Evolutionary conservation across 2,329 filamentous ascomycete species (phyloP).

Genomic region (Penicillium concentricum): DNA sequence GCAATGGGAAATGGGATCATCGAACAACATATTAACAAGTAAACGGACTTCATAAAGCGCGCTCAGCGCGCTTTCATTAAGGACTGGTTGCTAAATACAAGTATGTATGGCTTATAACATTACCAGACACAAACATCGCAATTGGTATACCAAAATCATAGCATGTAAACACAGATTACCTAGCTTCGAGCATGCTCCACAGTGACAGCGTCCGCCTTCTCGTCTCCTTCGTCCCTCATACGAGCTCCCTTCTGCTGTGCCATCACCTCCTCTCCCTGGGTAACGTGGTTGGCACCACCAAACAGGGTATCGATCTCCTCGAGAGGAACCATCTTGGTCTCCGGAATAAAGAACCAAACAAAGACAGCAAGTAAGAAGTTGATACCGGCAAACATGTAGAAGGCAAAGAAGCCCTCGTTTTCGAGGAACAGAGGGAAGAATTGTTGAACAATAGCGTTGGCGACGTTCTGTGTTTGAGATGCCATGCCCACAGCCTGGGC

Average conservation of each 20-base stretch:
- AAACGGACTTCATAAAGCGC: neutral
- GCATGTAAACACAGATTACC: neutral
- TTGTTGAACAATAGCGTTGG: slow-evolving; percentile 67
- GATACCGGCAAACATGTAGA: slow-evolving; percentile 56
- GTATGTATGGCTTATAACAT: neutral
- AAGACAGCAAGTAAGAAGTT: slow-evolving; percentile 52
- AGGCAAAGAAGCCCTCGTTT: slow-evolving; percentile 57
- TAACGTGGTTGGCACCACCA: slow-evolving; percentile 38
- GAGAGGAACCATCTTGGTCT: slow-evolving; percentile 48
- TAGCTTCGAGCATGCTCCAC: slow-evolving; percentile 22
- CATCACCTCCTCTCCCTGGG: slow-evolving; percentile 34
- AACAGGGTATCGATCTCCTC: slow-evolving; percentile 42
- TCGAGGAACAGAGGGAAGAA: slow-evolving; percentile 68
- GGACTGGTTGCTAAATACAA: neutral
- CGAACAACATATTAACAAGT: neutral
- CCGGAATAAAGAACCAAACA: slow-evolving; percentile 53
- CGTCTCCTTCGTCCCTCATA: slow-evolving; percentile 6
- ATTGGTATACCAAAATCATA: neutral
- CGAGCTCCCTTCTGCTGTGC: slow-evolving; percentile 22
- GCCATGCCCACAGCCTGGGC: slow-evolving; percentile 70
- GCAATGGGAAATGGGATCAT: no score
- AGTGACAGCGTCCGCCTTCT: slow-evolving; percentile 21
- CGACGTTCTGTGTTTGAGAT: slow-evolving; percentile 61
- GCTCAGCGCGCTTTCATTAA: slow-evolving; percentile 6
- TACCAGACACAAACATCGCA: neutral